Percentiles rank a stretch among this genome's conserved stretches.
phyloP scores from a whole-genome alignment of 495 filamentous ascomycete species.

The Penicillium goetzii region DNA sequence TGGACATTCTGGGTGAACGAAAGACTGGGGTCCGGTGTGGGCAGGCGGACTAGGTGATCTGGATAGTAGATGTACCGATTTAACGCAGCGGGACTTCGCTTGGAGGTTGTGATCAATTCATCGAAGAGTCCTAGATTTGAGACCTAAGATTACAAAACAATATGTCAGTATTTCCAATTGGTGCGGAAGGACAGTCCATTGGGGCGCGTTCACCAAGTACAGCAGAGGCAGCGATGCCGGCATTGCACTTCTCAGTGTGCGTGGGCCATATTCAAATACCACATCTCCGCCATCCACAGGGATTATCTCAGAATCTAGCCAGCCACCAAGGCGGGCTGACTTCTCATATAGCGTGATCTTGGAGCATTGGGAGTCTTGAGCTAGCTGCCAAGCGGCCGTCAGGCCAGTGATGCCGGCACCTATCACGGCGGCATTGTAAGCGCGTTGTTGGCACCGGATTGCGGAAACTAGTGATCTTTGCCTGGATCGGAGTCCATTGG shows the following conservation, averaged over 20 bases:
- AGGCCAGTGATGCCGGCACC: constrained; percentile 94
- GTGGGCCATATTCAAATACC: constrained; percentile 82
- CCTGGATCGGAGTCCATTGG: constrained; percentile 27
- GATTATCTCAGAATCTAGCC: constrained; percentile 72
- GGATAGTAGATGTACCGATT: constrained; percentile 93
- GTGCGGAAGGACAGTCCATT: not conserved
- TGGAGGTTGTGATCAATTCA: constrained; percentile 62
- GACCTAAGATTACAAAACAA: constrained; percentile 53
- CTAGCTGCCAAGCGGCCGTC: constrained; percentile 74
- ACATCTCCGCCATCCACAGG: constrained; percentile 64
- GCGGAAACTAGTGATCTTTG: constrained; percentile 25
- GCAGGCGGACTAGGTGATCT: constrained; percentile 78
- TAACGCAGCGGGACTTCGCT: constrained; percentile 50
- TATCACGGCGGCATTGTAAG: constrained; percentile 68
- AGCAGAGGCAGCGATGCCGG: constrained; percentile 53
- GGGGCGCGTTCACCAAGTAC: constrained; percentile 54
- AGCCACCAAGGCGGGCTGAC: constrained; percentile 71
- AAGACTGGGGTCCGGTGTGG: constrained; percentile 42
- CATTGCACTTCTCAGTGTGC: constrained; percentile 66
- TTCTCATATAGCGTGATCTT: constrained; percentile 81
- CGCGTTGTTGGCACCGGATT: constrained; percentile 26
- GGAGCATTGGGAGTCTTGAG: constrained; percentile 59
- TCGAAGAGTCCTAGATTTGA: constrained; percentile 61
- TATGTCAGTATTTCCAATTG: not conserved
- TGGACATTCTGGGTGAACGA: constrained; percentile 32